Percentiles rank a stretch among this genome's conserved stretches.
Conservation (phyloP, 2,329 filamentous ascomycete species). For the Microcyclospora pomicola region DNA sequence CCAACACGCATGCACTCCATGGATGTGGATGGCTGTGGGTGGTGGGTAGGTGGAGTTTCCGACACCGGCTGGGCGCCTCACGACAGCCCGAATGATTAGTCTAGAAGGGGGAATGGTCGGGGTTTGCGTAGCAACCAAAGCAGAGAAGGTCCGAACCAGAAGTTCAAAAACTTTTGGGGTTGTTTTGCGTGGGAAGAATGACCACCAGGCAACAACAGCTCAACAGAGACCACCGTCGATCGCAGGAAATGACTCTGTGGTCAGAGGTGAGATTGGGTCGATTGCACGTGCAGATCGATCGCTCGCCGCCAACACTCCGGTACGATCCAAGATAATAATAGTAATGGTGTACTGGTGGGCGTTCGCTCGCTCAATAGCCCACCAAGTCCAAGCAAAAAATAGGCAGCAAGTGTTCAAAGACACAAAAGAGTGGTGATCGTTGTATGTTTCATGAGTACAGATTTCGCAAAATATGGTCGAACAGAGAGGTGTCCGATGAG, state of each 20-base stretch:
- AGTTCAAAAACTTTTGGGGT: conserved; percentile 6
- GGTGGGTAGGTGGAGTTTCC: too few species aligned
- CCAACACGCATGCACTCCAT: conserved; percentile 83
- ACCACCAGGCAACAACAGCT: conserved; percentile 1
- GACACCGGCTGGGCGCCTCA: too few species aligned
- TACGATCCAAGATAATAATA: conserved; percentile 5
- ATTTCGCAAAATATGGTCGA: conserved; percentile 8
- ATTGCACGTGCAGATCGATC: conserved; percentile 1
- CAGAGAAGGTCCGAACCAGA: conserved; percentile 3
- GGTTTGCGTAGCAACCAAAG: conserved; percentile 3
- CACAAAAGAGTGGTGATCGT: conserved; percentile 33
- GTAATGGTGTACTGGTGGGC: conserved; percentile 1
- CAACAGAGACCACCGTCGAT: too few species aligned
- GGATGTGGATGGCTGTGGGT: conserved; percentile 3
- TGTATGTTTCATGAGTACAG: conserved; percentile 24
- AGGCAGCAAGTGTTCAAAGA: conserved; percentile 15
- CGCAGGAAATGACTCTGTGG: not conserved
- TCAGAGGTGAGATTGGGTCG: not conserved
- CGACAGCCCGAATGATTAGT: conserved; percentile 1
- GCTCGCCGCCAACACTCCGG: conserved; percentile 2
- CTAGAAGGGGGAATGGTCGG: conserved; percentile 4
- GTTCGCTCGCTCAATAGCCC: conserved; percentile 7
- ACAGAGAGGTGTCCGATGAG: conserved; percentile 3
- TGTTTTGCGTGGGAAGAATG: too few species aligned
- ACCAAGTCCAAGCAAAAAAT: too few species aligned